These are phyloP conservation scores for Leishmania arabica DNA, from an alignment of 208 protist genomes.

Conservation along the genomic window DNA sequence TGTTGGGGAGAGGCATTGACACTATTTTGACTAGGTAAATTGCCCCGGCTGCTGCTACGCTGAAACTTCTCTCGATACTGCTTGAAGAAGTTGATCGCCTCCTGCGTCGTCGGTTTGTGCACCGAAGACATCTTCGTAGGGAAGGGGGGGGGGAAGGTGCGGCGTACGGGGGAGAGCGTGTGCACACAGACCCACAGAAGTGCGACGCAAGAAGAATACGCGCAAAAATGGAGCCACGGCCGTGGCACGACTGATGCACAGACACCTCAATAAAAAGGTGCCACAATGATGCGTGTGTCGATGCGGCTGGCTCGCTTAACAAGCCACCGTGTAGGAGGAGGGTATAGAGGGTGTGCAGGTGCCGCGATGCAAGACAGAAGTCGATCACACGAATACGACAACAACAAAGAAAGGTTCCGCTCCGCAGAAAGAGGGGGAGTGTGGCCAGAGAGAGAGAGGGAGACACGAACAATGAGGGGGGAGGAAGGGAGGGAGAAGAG, in stretches of 20 bases:
- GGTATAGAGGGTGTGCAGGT: neutral
- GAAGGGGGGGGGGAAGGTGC: neutral
- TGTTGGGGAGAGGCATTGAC: conserved; percentile 18
- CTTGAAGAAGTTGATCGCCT: conserved; percentile 37
- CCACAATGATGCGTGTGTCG: neutral
- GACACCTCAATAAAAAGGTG: neutral
- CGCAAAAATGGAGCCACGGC: neutral
- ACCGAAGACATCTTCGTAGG: conserved; percentile 12
- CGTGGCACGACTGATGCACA: too few species aligned
- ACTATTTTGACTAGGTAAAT: conserved; percentile 26
- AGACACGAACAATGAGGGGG: neutral
- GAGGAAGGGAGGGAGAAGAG: neutral
- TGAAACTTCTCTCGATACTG: conserved; percentile 27
- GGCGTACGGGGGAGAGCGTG: neutral
- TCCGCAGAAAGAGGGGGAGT: neutral
- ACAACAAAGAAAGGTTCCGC: neutral
- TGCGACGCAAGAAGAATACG: neutral
- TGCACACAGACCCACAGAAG: neutral
- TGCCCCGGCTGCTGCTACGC: conserved; percentile 10
- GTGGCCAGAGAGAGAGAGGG: neutral
- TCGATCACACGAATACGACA: neutral
- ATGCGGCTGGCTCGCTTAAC: neutral
- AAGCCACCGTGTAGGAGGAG: neutral
- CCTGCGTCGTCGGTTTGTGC: conserved; percentile 31
- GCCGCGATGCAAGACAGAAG: neutral